Conservation (phyloP, 2,329 filamentous ascomycete genomes). For the Talaromyces piceae region DNA sequence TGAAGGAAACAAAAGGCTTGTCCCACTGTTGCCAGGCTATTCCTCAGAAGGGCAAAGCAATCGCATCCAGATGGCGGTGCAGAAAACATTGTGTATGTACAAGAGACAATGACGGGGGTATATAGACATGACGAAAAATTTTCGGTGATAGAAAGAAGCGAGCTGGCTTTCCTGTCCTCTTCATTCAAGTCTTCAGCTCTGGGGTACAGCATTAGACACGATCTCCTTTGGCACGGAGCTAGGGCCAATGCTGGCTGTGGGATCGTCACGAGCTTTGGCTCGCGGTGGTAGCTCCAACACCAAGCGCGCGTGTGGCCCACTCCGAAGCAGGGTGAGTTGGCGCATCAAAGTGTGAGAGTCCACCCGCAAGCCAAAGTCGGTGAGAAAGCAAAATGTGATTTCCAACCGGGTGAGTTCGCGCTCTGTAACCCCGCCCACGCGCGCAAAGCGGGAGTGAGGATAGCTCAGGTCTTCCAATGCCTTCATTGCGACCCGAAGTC, state of each 20-base stretch:
- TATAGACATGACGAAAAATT: background rate
- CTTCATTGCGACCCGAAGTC: constrained; percentile 84
- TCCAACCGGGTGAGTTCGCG: constrained; percentile 75
- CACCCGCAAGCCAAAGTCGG: constrained; percentile 72
- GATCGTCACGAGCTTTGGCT: background rate
- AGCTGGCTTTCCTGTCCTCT: background rate
- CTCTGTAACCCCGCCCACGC: constrained; percentile 80
- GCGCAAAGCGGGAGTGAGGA: constrained; percentile 72
- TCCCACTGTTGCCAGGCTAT: too few relatives aligned
- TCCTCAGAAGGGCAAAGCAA: background rate
- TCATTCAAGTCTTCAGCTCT: background rate
- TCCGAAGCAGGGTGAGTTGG: constrained; percentile 39
- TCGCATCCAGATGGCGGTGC: background rate
- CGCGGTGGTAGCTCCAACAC: background rate
- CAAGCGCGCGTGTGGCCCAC: background rate
- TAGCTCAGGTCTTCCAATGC: constrained; percentile 89
- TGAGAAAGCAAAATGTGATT: constrained; percentile 79
- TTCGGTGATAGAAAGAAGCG: background rate
- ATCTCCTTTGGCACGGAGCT: constrained; percentile 1
- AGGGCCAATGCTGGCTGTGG: constrained; percentile 5
- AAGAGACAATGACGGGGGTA: background rate
- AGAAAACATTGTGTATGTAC: background rate
- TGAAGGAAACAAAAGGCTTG: too few relatives aligned
- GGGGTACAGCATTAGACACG: background rate
- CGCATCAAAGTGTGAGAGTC: constrained; percentile 48